Percentiles rank a stretch among this genome's conserved stretches.
phyloP scores from a whole-genome alignment of 2,329 filamentous ascomycete genomes.

The Teratosphaeria pseudoeucalypti region DNA sequence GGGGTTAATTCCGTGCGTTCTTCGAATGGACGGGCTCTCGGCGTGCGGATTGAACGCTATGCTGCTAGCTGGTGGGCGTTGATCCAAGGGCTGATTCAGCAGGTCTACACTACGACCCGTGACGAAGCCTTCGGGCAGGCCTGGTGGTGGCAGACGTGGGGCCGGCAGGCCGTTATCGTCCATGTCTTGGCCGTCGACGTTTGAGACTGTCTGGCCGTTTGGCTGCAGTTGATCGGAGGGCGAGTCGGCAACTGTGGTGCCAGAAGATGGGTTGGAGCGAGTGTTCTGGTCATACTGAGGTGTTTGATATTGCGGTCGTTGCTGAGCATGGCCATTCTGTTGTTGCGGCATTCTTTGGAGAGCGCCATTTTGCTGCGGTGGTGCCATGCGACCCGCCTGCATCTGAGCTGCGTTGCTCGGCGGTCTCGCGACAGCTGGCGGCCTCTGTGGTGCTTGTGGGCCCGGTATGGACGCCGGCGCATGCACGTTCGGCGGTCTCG shows the following conservation, averaged over 20 bases:
- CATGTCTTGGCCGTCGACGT: slow-evolving; percentile 1
- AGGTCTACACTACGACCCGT: slow-evolving; percentile 35
- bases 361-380: slow-evolving; percentile 14
- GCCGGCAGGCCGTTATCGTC: slow-evolving; percentile 11
- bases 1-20: slow-evolving; percentile 81
- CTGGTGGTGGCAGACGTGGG: slow-evolving; percentile 18
- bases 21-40: slow-evolving; percentile 65
- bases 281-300: slow-evolving; percentile 9
- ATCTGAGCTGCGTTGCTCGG: slow-evolving; percentile 12
- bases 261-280: slow-evolving; percentile 24
- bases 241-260: slow-evolving; percentile 13
- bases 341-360: slow-evolving; percentile 3
- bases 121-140: slow-evolving; percentile 34
- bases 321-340: slow-evolving; percentile 7
- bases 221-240: slow-evolving; percentile 14
- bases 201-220: slow-evolving; percentile 11
- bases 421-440: slow-evolving; percentile 12
- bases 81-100: slow-evolving; percentile 25
- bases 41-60: slow-evolving; percentile 38
- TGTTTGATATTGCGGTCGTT: slow-evolving; percentile 4
- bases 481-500: slow-evolving; percentile 19
- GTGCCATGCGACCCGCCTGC: slow-evolving; percentile 14
- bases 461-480: slow-evolving; percentile 12
- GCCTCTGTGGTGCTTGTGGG: slow-evolving; percentile 11
- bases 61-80: slow-evolving; percentile 20